A percentile compares a stretch with the other conserved stretches of the same genome.
These are phyloP conservation scores for Nicotiana tabacum DNA, from an alignment of 257 asterid species.

Conservation along the genomic window DNA sequence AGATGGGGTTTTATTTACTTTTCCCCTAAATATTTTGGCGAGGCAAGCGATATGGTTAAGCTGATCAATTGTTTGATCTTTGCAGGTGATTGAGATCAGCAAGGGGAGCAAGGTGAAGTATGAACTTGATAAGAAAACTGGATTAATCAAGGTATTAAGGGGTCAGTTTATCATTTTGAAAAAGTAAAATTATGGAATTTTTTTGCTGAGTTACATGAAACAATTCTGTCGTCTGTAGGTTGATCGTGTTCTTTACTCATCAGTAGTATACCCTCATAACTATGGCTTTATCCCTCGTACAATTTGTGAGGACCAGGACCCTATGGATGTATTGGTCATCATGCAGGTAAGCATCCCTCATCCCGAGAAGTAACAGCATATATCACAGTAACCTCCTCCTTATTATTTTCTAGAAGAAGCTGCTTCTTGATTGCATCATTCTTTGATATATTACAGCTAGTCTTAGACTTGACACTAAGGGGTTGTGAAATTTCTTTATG, in stretches of 20 bases:
- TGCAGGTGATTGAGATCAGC: conserved; percentile 3
- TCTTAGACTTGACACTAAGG: no score
- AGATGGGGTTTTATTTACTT: no score
- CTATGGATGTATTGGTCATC: conserved; percentile 20
- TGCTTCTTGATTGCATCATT: no score
- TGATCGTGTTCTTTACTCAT: conserved; percentile 21
- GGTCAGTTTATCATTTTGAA: background rate
- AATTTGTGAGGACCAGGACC: conserved; percentile 23
- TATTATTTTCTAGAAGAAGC: no score
- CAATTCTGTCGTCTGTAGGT: conserved; percentile 9
- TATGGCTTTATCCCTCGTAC: conserved; percentile 25
- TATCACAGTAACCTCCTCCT: no score
- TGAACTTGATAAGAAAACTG: conserved; percentile 1
- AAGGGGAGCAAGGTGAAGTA: conserved; percentile 4
- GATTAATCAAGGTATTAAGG: background rate
- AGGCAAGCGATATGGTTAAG: no score
- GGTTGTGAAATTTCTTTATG: no score
- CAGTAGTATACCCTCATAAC: conserved; percentile 25
- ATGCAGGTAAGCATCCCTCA: conserved; percentile 13
- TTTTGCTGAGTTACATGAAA: background rate
- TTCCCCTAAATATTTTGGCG: no score
- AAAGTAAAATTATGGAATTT: background rate
- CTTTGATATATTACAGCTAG: no score
- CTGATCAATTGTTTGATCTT: background rate
- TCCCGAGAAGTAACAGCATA: no score